phyloP scores from a whole-genome alignment of 345 rosid genomes.

The Rhodamnia argentea region DNA sequence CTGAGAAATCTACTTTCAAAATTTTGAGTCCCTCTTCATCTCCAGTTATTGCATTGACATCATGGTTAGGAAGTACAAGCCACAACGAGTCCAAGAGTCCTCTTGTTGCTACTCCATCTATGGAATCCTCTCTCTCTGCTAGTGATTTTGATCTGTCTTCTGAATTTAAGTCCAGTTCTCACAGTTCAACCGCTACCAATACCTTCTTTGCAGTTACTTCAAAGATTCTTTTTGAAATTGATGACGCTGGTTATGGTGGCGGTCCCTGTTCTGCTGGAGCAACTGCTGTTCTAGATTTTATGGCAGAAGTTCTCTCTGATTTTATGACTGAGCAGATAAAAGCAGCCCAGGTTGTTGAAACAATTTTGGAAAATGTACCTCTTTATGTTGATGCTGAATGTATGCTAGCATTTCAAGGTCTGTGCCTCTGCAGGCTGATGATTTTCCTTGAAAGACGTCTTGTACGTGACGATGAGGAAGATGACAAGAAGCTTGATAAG shows the following conservation, averaged over 20 bases:
- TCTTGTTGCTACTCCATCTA: constrained; percentile 39
- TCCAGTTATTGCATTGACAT: constrained; percentile 70
- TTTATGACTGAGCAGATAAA: constrained; percentile 81
- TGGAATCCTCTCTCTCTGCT: constrained; percentile 51
- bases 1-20: constrained; percentile 70
- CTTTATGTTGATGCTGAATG: constrained; percentile 86
- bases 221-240: constrained; percentile 70
- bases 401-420: constrained; percentile 85
- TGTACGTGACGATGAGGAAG: constrained; percentile 97
- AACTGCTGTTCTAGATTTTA: constrained; percentile 87
- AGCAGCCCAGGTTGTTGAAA: constrained; percentile 72
- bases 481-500: constrained; percentile 85
- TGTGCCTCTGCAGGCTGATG: constrained; percentile 87
- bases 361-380: constrained; percentile 83
- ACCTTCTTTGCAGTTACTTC: constrained; percentile 47
- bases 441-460: constrained; percentile 96
- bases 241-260: constrained; percentile 96
- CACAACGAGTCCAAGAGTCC: constrained; percentile 46
- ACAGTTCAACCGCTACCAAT: constrained; percentile 43
- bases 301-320: constrained; percentile 97
- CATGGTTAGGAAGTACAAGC: constrained; percentile 67
- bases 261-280: constrained; percentile 99
- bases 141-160: constrained; percentile 63
- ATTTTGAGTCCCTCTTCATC: constrained; percentile 42
- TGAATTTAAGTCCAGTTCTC: constrained; percentile 55